Evolutionary conservation across 805 yeast species (phyloP), one percentile per base, ranked within the genome.

Genomic region (Yamadazyma scolyti): DNA sequence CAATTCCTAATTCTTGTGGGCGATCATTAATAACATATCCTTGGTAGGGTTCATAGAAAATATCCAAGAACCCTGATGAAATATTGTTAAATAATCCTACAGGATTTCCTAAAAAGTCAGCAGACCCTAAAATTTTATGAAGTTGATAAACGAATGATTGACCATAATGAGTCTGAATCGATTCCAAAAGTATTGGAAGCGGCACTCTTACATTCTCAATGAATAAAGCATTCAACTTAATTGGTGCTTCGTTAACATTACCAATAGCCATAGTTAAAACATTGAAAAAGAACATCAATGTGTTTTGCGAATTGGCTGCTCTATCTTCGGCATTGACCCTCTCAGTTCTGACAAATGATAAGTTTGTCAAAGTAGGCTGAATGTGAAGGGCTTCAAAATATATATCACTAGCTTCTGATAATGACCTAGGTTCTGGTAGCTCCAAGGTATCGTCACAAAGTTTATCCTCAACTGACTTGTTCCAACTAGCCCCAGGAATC

Each of bases 241-340:
- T 84, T 1, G 97, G 97, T 0, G 99, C 98, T 56, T 93, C 97
- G 52, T 90, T 90, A 38, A 94, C 85, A 54, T 90, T 93, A 16
- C 97, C 98, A 40, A 93, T 76, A 0, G 98, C 95, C 97, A 90
- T 89, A 0, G 97, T 88, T 37, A 93, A 64, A 22, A 90, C 79
- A 53, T 93, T 87, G 43, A 86, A 68, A 40, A 87, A 77, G 54
- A 84, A 82, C 73, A 81, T 73, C 29, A 89, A 52, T 0, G 93
- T 67, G 42, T 79, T 81, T 27, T 77, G 79, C 2, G 83, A 63
- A 14, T 29, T 31, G 2, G 73, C 54, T 0, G 66, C 60, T 9
- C 79, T 72, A 33, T 79, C 86, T 33, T 77, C 83, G 4, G 74
- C 78, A 49, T 78, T 75, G 19, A 82, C 68, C 34, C 85, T 65